Percentiles rank a stretch among this genome's conserved stretches.
Evolutionary conservation across 306 rosid species (phyloP).

Genomic region (Vicia villosa): DNA sequence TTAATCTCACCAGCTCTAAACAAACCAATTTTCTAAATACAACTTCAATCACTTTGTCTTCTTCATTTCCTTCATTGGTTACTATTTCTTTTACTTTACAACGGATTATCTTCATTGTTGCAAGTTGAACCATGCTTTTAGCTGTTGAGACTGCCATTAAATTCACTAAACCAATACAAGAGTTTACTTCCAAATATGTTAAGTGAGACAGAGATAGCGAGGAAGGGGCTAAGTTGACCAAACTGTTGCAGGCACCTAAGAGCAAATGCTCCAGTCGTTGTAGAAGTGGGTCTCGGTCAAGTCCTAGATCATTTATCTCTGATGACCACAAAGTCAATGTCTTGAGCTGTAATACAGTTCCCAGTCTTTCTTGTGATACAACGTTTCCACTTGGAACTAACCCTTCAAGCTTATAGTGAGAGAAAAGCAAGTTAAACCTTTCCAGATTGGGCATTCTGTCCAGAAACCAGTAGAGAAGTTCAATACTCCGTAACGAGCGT

Average conservation of each 20-base stretch:
- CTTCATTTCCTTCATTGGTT: background rate
- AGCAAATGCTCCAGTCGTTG: background rate
- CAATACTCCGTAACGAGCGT: background rate
- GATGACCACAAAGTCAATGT: background rate
- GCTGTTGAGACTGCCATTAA: background rate
- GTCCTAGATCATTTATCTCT: background rate
- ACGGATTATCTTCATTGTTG: background rate
- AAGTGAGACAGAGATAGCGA: background rate
- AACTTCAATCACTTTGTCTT: background rate
- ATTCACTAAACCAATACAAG: background rate
- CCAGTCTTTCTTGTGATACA: too few relatives aligned
- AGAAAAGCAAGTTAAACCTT: too few relatives aligned
- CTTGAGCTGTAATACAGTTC: slow-evolving; percentile 28
- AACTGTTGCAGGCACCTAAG: background rate
- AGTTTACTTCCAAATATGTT: background rate
- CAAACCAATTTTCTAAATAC: slow-evolving; percentile 6
- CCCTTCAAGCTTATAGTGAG: too few relatives aligned
- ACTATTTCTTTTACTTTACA: background rate
- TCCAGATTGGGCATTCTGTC: slow-evolving; percentile 11
- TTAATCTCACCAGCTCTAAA: too few relatives aligned
- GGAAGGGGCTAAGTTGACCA: background rate
- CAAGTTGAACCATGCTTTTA: slow-evolving; percentile 2
- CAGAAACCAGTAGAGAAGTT: background rate
- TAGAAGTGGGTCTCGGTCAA: slow-evolving; percentile 4
- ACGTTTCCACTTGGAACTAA: too few relatives aligned